Percentiles rank a stretch among this genome's conserved stretches.
phyloP scores from a whole-genome alignment of 192 early-diverging fungal genomes.

The Coemansia sp. region DNA sequence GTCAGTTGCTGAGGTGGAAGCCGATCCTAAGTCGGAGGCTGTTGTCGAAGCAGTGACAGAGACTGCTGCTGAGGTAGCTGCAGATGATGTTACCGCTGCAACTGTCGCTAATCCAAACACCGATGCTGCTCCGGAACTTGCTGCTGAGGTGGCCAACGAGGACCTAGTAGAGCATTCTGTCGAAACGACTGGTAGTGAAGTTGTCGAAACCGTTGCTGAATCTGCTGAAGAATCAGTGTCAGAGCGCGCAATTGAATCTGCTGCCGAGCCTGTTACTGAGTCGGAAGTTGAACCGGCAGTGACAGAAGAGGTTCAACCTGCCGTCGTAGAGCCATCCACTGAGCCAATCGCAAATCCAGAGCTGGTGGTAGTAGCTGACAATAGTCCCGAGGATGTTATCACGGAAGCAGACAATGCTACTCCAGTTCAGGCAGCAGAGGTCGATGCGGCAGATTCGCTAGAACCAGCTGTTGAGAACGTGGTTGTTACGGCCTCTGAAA shows the following conservation, averaged over 20 bases:
- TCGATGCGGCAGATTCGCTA: background rate
- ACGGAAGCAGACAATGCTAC: background rate
- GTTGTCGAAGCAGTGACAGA: constrained; percentile 1
- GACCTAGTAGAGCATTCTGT: background rate
- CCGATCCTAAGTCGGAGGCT: background rate
- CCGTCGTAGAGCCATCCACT: background rate
- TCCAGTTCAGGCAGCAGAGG: background rate
- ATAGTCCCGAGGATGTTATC: too few relatives aligned
- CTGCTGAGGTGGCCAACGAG: background rate
- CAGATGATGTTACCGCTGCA: too few relatives aligned
- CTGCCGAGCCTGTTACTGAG: background rate
- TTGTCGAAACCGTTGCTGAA: background rate
- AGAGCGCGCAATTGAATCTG: background rate
- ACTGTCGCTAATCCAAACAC: background rate
- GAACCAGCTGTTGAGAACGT: background rate
- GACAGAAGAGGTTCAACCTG: too few relatives aligned
- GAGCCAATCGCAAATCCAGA: background rate
- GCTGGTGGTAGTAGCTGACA: background rate
- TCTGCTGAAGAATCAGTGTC: background rate
- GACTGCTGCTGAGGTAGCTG: background rate
- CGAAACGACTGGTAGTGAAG: background rate
- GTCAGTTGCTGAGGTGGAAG: background rate
- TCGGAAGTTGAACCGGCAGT: background rate
- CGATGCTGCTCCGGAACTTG: background rate
- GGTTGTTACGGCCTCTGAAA: background rate